A percentile compares a stretch with the other conserved stretches of the same genome.
These are phyloP conservation scores for Ambrosia trifida DNA, from an alignment of 129 eudicot genomes.

Conservation along the genomic window DNA sequence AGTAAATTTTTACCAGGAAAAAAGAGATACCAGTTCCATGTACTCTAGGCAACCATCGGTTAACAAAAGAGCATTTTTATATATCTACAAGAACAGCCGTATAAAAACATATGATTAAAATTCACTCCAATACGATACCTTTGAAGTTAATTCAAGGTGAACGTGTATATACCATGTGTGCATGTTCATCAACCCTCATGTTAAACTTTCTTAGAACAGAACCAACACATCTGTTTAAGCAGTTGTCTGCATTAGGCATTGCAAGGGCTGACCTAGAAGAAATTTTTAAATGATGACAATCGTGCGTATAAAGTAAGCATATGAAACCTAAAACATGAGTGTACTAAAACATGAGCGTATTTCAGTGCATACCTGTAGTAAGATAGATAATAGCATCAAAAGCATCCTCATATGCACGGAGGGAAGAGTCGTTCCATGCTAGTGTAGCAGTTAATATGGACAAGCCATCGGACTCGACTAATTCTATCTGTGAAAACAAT, in stretches of 20 bases:
- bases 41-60: conserved; percentile 37
- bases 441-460: conserved; percentile 61
- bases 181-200: conserved; percentile 40
- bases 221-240: conserved; percentile 36
- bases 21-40: conserved; percentile 70
- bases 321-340: not conserved
- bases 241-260: conserved; percentile 35
- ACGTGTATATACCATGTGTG: conserved; percentile 52
- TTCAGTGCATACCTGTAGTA: conserved; percentile 55
- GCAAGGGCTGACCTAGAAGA: conserved; percentile 54
- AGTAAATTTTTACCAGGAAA: conserved; percentile 55
- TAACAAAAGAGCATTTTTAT: conserved; percentile 41
- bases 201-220: conserved; percentile 50
- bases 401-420: conserved; percentile 54
- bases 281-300: conserved; percentile 8
- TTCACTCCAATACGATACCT: not conserved
- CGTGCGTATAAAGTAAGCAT: conserved; percentile 7
- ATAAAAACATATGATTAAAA: not conserved
- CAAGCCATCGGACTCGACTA: conserved; percentile 55
- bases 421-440: conserved; percentile 58
- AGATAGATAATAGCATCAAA: conserved; percentile 46
- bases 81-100: conserved; percentile 50
- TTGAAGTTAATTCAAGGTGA: conserved; percentile 9
- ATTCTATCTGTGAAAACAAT: conserved; percentile 44
- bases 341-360: not conserved